Conservation (phyloP, 441 rosid species). For the Mallotus repandus region DNA sequence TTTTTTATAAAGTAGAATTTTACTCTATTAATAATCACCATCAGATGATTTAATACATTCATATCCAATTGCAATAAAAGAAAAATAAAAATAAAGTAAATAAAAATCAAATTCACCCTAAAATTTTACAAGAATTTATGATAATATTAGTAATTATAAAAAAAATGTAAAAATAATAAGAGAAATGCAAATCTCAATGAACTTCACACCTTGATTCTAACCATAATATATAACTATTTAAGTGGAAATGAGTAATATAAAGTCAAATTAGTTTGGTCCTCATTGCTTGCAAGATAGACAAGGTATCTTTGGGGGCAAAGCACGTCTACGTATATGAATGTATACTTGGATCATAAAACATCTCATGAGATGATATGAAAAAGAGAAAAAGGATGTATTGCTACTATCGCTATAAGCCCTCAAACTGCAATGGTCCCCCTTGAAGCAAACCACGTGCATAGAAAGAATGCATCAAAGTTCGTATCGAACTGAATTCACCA, state of each 20-base stretch:
- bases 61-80: too few species aligned
- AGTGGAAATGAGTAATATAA: background rate
- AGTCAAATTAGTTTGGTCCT: constrained; percentile 1
- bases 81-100: too few species aligned
- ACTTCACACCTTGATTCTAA: too few species aligned
- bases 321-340: too few species aligned
- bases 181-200: too few species aligned
- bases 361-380: constrained; percentile 5
- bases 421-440: constrained; percentile 30
- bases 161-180: too few species aligned
- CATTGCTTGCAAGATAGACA: constrained; percentile 23
- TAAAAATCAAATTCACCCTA: too few species aligned
- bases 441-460: constrained; percentile 46
- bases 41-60: too few species aligned
- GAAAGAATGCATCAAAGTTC: constrained; percentile 35
- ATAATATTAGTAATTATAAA: too few species aligned
- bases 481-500: constrained; percentile 15
- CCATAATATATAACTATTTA: background rate
- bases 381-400: background rate
- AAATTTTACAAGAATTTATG: too few species aligned
- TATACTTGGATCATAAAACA: background rate
- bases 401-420: background rate
- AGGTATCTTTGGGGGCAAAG: constrained; percentile 6
- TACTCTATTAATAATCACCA: too few species aligned
- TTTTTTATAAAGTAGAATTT: too few species aligned